Evolutionary conservation across 78 protist genomes (phyloP).

Genomic region (Monocercomonoides exilis): DNA sequence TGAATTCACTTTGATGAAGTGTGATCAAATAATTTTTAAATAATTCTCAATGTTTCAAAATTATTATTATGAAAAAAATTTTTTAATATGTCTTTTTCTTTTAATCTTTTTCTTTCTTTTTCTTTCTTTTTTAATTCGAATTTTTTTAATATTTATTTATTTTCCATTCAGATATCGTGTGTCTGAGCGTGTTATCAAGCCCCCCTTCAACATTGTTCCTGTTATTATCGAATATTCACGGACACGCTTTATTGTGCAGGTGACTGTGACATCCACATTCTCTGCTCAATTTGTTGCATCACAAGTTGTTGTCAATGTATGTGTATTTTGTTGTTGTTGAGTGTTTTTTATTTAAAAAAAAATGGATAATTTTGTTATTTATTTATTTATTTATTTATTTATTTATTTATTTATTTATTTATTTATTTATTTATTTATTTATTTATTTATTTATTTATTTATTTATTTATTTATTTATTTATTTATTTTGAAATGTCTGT

Average conservation of each 20-base stretch:
- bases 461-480: too few species aligned
- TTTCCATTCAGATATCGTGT: slow-evolving; percentile 65
- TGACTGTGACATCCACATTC: slow-evolving; percentile 8
- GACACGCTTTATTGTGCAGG: slow-evolving; percentile 72
- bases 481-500: too few species aligned
- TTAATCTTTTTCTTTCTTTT: too few species aligned
- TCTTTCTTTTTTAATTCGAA: too few species aligned
- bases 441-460: too few species aligned
- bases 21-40: background rate
- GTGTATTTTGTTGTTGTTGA: too few species aligned
- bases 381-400: background rate
- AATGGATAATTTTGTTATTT: background rate
- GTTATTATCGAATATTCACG: slow-evolving; percentile 71
- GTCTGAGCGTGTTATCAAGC: slow-evolving; percentile 66
- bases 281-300: background rate
- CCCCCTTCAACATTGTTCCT: slow-evolving; percentile 81
- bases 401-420: too few species aligned
- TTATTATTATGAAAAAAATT: background rate
- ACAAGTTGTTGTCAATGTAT: slow-evolving; percentile 6
- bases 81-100: too few species aligned
- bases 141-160: background rate
- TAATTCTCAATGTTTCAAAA: background rate
- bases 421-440: too few species aligned
- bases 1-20: slow-evolving; percentile 89
- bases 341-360: background rate